Evolutionary conservation across 306 rosid genomes (phyloP).

Genomic region (Dalbergia cochinchinensis): DNA sequence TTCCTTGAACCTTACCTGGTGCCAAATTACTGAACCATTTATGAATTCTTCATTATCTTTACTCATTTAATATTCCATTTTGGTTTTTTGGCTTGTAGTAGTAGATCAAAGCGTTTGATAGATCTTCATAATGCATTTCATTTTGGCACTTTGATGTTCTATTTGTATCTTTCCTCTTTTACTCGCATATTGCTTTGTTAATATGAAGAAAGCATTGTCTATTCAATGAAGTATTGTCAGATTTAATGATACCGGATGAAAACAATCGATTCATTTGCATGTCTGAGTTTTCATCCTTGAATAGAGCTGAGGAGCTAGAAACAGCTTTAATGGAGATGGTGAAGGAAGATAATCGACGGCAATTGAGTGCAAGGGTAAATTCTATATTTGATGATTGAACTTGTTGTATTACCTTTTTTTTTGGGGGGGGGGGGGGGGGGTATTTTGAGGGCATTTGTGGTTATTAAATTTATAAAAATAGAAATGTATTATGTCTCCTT

Average conservation of each 20-base stretch:
- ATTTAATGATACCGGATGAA: slow-evolving; percentile 33
- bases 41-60: slow-evolving; percentile 32
- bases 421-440: background rate
- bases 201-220: slow-evolving; percentile 37
- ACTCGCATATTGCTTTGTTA: slow-evolving; percentile 37
- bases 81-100: slow-evolving; percentile 29
- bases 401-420: slow-evolving; percentile 17
- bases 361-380: slow-evolving; percentile 86
- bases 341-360: slow-evolving; percentile 75
- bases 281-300: slow-evolving; percentile 45
- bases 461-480: slow-evolving; percentile 34
- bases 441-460: slow-evolving; percentile 28
- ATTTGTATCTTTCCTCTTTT: slow-evolving; percentile 34
- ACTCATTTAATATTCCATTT: slow-evolving; percentile 31
- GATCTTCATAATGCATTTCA: slow-evolving; percentile 11
- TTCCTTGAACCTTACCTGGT: slow-evolving; percentile 11
- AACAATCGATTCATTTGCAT: slow-evolving; percentile 42
- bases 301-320: slow-evolving; percentile 96
- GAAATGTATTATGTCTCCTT: slow-evolving; percentile 32
- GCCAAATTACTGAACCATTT: slow-evolving; percentile 20
- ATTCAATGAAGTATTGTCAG: slow-evolving; percentile 10
- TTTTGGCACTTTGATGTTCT: slow-evolving; percentile 32
- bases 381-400: slow-evolving; percentile 46
- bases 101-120: slow-evolving; percentile 25
- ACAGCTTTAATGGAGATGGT: slow-evolving; percentile 95